Conservation (phyloP, 164 flowering plant species). For the Annona cherimola region DNA sequence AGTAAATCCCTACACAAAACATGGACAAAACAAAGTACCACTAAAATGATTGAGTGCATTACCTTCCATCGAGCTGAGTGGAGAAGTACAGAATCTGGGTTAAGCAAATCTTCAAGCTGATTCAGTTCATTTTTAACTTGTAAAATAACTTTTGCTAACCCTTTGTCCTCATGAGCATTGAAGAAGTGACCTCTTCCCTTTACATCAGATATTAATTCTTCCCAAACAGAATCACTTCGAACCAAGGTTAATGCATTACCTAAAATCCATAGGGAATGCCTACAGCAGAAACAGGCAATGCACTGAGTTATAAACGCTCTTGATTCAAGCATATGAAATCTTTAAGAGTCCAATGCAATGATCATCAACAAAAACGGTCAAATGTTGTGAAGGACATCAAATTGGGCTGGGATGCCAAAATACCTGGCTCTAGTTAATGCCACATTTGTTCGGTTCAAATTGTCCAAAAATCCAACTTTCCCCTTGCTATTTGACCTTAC, state of each 20-base stretch:
- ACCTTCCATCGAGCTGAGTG: slow-evolving; percentile 70
- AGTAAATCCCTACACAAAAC: slow-evolving; percentile 30
- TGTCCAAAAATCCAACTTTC: slow-evolving; percentile 36
- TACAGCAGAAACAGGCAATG: slow-evolving; percentile 33
- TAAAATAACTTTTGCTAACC: slow-evolving; percentile 28
- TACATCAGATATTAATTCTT: slow-evolving; percentile 18
- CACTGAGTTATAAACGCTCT: neutral
- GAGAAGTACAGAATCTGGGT: slow-evolving; percentile 47
- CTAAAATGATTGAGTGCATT: slow-evolving; percentile 39
- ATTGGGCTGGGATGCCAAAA: neutral
- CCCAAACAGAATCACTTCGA: slow-evolving; percentile 21
- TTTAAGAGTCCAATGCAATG: neutral
- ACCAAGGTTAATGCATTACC: slow-evolving; percentile 22
- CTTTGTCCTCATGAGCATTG: slow-evolving; percentile 20
- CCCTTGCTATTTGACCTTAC: slow-evolving; percentile 33
- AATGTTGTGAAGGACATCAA: neutral
- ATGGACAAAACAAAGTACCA: slow-evolving; percentile 53
- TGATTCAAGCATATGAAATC: neutral
- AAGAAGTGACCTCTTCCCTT: slow-evolving; percentile 16
- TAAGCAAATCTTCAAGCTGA: slow-evolving; percentile 62
- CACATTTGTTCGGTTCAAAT: slow-evolving; percentile 37
- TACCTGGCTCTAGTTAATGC: slow-evolving; percentile 52
- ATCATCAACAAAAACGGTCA: neutral
- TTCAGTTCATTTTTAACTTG: slow-evolving; percentile 54
- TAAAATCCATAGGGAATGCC: slow-evolving; percentile 45